Base-by-base conservation (phyloP, 1,284 basidiomycete genomes). In the Pholiota adiposa region DNA sequence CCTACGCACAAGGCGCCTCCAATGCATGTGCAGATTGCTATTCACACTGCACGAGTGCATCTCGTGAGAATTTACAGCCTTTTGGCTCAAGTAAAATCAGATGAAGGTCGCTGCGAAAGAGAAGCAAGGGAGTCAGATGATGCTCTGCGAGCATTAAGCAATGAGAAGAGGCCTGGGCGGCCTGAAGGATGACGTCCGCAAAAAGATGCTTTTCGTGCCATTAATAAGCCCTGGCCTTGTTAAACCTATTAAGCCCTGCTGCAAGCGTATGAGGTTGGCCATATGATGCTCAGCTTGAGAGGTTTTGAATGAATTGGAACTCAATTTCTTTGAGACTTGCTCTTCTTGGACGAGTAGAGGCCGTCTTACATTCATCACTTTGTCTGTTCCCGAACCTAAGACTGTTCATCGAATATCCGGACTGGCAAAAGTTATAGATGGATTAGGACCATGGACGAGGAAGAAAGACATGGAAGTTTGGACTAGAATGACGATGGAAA, bases 401-500 rank as follows among this genome's bases (percentile, higher is more conserved):
- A n/a, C n/a, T n/a, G n/a, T n/a, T 33, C 31, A 33, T 33, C 31
- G 12, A 33, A 33, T n/a, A n/a, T n/a, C n/a, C n/a, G n/a, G n/a
- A 46, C 44, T 46, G 23, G 25, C 11, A 27, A 23, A 44, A 46
- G 3, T 46, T 46, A 27, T 27, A n/a, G n/a, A n/a, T n/a, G n/a
- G 21, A 23, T 7, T 25, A 23, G 21, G 16, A 25, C 27, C 12
- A 46, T 5, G 23, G 33, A 40, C 5, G 19, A 12, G 19, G 14
- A n/a, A 21, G 33, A 33, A 33, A 21, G 31, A 48, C 21, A 34
- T 25, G n/a, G 46, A 40, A 29, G 18, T 12, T 21, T 48, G 19
- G 54, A 38, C 41, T 14, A 38, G 16, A n/a, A n/a, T 33, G 19
- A 19, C 21, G 19, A 54, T 19, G 41, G 29, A 61, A 58, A 34